Base-by-base conservation (phyloP, 768 basidiomycete species). In the Pholiota microspora region DNA sequence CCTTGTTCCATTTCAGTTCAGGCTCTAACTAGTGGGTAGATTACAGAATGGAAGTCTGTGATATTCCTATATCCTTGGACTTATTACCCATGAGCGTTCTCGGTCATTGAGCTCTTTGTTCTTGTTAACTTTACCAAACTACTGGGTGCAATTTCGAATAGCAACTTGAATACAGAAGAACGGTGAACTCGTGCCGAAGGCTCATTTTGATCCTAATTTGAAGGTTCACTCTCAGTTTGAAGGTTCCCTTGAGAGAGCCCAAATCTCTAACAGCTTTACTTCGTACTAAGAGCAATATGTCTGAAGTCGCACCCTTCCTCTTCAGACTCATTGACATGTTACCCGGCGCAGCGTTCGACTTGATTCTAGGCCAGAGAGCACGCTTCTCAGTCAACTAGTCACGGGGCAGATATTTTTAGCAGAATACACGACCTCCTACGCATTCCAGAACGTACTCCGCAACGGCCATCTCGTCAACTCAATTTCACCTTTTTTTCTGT, bases 141-240 rank as follows among this genome's bases (percentile, higher is more conserved):
- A 31, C 49, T 47, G 55, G 55, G 44, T 56, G 21, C 16, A 28
- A 21, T 15, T 34, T 12, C 42, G 38, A 45, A 51, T 45, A 50
- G 55, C 45, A 56, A 45, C 16, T 47, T 47, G 50, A 28, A 56
- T n/a, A 56, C 55, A 23, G 47, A 47, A n/a, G 21, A 24, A 29
- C 45, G 55, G 55, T 56, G 40, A 4, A 18, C 4, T 51, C 50
- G 55, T 56, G 49, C 55, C 55, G 55, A 56, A 18, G 12, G 10
- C 21, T 16, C 10, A 4, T 24, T 53, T 21, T 25, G 51, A 28
- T 29, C 18, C 29, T 31, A 36, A n/a, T 16, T 36, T 35, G 15
- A n/a, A n/a, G n/a, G n/a, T n/a, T n/a, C n/a, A n/a, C n/a, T n/a
- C n/a, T n/a, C n/a, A n/a, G n/a, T n/a, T n/a, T n/a, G n/a, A n/a